Conservation (phyloP, 306 rosid species). For the Rosa multiflora region DNA sequence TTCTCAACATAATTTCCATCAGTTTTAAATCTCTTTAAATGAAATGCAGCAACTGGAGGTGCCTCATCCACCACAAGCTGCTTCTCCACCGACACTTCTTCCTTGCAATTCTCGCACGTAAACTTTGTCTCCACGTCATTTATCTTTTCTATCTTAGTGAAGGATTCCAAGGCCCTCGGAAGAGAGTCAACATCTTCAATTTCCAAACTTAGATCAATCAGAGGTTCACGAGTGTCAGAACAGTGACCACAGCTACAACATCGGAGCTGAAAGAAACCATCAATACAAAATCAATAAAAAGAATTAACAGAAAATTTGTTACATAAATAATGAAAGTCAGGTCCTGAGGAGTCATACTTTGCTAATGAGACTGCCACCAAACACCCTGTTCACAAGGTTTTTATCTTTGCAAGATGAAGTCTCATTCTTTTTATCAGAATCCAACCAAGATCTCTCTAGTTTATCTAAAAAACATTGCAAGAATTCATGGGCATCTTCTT, state of each 20-base stretch:
- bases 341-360: slow-evolving; percentile 41
- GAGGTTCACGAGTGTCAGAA: slow-evolving; percentile 73
- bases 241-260: slow-evolving; percentile 69
- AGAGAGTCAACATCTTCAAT: slow-evolving; percentile 67
- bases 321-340: background rate
- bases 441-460: slow-evolving; percentile 53
- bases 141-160: slow-evolving; percentile 75
- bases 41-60: slow-evolving; percentile 77
- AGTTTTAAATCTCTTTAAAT: slow-evolving; percentile 80
- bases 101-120: slow-evolving; percentile 69
- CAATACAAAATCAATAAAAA: background rate
- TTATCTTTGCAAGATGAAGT: slow-evolving; percentile 28
- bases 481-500: slow-evolving; percentile 96
- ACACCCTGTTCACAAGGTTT: slow-evolving; percentile 63
- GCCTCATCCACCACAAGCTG: slow-evolving; percentile 64
- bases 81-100: slow-evolving; percentile 70
- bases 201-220: slow-evolving; percentile 84
- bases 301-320: background rate
- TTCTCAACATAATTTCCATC: slow-evolving; percentile 60
- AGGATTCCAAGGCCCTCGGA: slow-evolving; percentile 66
- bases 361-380: slow-evolving; percentile 81
- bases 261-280: slow-evolving; percentile 55
- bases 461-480: slow-evolving; percentile 80
- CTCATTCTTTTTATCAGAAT: slow-evolving; percentile 27
- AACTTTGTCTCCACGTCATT: slow-evolving; percentile 53